These are phyloP conservation scores for Aspergillus unguis DNA, from an alignment of 2,329 filamentous ascomycete genomes.

Conservation along the genomic window DNA sequence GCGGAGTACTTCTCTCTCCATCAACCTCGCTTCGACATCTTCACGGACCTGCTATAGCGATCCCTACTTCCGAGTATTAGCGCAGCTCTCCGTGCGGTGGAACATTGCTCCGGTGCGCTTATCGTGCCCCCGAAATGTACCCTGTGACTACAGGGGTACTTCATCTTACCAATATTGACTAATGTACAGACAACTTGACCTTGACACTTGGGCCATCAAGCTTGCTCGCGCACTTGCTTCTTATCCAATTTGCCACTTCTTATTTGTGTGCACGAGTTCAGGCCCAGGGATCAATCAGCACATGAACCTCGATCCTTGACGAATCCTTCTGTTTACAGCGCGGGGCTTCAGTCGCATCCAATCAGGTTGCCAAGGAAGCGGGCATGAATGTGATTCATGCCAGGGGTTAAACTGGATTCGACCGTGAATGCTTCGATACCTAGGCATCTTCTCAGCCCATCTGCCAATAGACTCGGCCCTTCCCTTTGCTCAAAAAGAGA, in stretches of 20 bases:
- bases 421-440: background rate
- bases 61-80: background rate
- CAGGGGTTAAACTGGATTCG: background rate
- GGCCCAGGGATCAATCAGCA: background rate
- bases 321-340: conserved; percentile 3
- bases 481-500: conserved; percentile 1
- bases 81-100: background rate
- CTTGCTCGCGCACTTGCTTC: background rate
- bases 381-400: background rate
- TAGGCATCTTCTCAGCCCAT: conserved; percentile 1
- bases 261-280: conserved; percentile 2
- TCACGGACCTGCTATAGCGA: too few relatives aligned
- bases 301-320: conserved; percentile 4
- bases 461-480: background rate
- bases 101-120: background rate
- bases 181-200: background rate
- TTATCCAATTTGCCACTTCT: background rate
- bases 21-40: background rate
- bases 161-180: background rate
- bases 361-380: conserved; percentile 1
- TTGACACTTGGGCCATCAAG: background rate
- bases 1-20: background rate
- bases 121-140: background rate
- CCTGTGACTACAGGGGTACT: background rate
- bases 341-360: conserved; percentile 3